phyloP scores from a whole-genome alignment of 495 filamentous ascomycete genomes.

The Lasiosphaeria ovina region DNA sequence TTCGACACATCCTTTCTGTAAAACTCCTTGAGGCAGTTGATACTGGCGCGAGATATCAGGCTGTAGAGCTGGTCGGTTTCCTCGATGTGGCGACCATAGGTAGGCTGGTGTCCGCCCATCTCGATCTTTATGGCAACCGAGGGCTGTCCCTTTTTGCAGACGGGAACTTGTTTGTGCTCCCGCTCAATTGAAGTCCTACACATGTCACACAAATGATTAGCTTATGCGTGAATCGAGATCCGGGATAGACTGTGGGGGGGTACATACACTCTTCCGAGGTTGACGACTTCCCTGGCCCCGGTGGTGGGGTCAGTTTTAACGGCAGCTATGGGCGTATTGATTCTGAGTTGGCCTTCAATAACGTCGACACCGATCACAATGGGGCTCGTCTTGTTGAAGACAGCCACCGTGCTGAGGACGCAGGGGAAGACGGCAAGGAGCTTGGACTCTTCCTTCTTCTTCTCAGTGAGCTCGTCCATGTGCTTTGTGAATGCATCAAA shows the following conservation, averaged over 20 bases:
- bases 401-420: conserved; percentile 79
- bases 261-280: conserved; percentile 92
- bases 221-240: conserved; percentile 8
- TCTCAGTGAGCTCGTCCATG: conserved; percentile 78
- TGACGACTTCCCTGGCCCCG: conserved; percentile 75
- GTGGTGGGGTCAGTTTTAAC: conserved; percentile 78
- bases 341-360: conserved; percentile 75
- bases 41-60: conserved; percentile 78
- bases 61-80: conserved; percentile 89
- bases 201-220: conserved; percentile 9
- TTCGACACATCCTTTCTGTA: conserved; percentile 86
- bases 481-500: conserved; percentile 96
- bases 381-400: conserved; percentile 98
- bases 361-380: conserved; percentile 97
- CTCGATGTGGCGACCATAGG: conserved; percentile 93
- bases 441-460: conserved; percentile 95
- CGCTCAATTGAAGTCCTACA: conserved; percentile 85
- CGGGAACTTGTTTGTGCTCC: conserved; percentile 88
- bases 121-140: conserved; percentile 98
- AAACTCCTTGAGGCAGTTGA: conserved; percentile 95
- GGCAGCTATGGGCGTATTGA: conserved; percentile 85
- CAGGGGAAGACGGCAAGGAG: conserved; percentile 96
- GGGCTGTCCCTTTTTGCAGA: conserved; percentile 94
- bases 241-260: conserved; percentile 5
- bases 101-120: conserved; percentile 84